Evolutionary conservation across 345 rosid species (phyloP), one percentile per base, ranked within the genome.

Genomic region (Dipteronia dyeriana): DNA sequence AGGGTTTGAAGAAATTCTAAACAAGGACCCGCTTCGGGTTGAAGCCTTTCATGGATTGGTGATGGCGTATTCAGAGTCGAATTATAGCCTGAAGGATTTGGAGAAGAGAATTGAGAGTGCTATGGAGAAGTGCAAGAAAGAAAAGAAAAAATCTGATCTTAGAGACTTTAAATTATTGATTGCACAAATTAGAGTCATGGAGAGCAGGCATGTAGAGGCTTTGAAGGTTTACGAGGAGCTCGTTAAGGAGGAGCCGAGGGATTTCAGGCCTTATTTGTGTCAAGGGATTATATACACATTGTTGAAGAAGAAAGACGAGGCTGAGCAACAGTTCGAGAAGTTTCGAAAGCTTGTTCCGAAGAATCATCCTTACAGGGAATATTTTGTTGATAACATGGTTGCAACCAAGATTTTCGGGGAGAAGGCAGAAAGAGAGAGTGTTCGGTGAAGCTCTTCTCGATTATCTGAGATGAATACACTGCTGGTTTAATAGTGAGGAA

Each of bases 31-130:
- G 0, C 83, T 87, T 79, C 87, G 97, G 6, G 93, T 95, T 2
- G 98, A 95, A 81, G 98, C 98, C 7, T 95, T 87, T 66, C 98
- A 93, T 54, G 99, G 98, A 3, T 84, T 95, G 4, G 88, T 90
- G 69, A 90, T 91, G 94, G 93, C 88, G 9, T 77, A 80, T 51
- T 82, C 92, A 1, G 98, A 93, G 9, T 75, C 92, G 0, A 95
- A 92, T 8, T 68, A 19, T 1, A 83, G 83, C 45, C 56, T 91
- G 74, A 79, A 76, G 54, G 87, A 59, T 7, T 78, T 95, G 76
- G 77, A 90, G 81, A 85, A 82, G 79, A 83, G 97, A 74, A 88
- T 91, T 60, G 85, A 86, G 73, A 79, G 14, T 14, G 97, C 98
- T 2, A 93, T 95, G 93, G 83, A 82, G 76, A 88, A 73, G 66